These are phyloP conservation scores for Sugiyamaella chiloensis DNA, from an alignment of 805 yeast genomes.

Conservation along the genomic window DNA sequence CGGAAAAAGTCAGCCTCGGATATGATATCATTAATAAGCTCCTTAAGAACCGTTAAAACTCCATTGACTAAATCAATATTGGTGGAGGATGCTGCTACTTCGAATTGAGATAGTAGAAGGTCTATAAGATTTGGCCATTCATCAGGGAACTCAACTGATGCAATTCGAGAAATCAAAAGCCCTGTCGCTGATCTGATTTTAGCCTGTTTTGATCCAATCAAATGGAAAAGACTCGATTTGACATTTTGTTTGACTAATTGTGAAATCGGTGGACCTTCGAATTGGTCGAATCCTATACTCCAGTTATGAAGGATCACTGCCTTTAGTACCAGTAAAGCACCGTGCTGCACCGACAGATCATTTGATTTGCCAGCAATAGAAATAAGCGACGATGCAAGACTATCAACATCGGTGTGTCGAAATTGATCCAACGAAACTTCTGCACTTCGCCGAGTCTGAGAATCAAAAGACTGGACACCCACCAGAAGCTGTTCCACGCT, in stretches of 20 bases:
- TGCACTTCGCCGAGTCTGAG: not conserved
- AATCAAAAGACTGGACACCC: slow-evolving; percentile 7
- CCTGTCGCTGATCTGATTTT: slow-evolving; percentile 67
- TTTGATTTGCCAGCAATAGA: not conserved
- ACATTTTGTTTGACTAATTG: slow-evolving; percentile 51
- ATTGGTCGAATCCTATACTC: slow-evolving; percentile 81
- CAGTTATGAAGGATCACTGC: slow-evolving; percentile 69
- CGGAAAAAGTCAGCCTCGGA: slow-evolving; percentile 84
- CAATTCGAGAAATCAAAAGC: slow-evolving; percentile 76
- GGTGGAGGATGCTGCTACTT: slow-evolving; percentile 34
- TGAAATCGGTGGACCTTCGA: slow-evolving; percentile 56
- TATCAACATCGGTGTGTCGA: not conserved
- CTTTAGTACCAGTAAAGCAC: slow-evolving; percentile 63
- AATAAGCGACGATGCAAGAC: not conserved
- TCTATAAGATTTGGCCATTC: slow-evolving; percentile 76
- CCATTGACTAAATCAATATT: slow-evolving; percentile 33
- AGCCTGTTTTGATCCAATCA: slow-evolving; percentile 49
- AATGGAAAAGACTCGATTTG: slow-evolving; percentile 48
- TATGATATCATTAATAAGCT: slow-evolving; percentile 80
- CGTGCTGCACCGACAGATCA: slow-evolving; percentile 38
- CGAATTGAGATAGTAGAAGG: not conserved
- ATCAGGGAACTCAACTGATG: slow-evolving; percentile 89
- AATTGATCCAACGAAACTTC: not conserved
- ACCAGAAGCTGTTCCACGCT: slow-evolving; percentile 2
- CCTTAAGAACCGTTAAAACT: slow-evolving; percentile 42